These are phyloP conservation scores for Pterocarpus santalinus DNA, from an alignment of 306 rosid genomes.

Conservation along the genomic window DNA sequence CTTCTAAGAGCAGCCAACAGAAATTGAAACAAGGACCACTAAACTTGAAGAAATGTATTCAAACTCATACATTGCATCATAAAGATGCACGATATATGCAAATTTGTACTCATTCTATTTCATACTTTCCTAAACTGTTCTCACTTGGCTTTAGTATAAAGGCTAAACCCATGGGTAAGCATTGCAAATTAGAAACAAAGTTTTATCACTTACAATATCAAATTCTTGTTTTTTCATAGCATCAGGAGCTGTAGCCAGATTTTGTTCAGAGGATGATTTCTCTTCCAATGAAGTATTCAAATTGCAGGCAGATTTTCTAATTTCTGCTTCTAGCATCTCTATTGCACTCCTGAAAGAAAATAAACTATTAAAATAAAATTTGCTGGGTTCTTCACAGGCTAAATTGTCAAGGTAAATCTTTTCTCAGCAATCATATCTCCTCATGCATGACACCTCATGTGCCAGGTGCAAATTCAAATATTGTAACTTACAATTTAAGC, in stretches of 20 bases:
- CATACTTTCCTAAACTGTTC: constrained; percentile 20
- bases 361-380: neutral
- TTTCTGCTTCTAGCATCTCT: constrained; percentile 81
- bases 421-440: too few species aligned
- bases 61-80: neutral
- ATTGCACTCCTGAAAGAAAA: constrained; percentile 76
- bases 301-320: constrained; percentile 58
- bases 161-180: neutral
- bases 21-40: constrained; percentile 12
- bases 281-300: constrained; percentile 51
- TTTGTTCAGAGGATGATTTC: constrained; percentile 53
- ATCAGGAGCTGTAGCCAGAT: constrained; percentile 48
- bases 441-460: too few species aligned
- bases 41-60: constrained; percentile 6
- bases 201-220: constrained; percentile 62
- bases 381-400: neutral
- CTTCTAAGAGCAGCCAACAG: constrained; percentile 1
- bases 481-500: too few species aligned
- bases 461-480: too few species aligned
- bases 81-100: neutral
- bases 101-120: neutral
- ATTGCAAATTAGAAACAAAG: constrained; percentile 20
- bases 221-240: constrained; percentile 49
- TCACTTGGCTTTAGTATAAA: neutral
- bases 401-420: too few species aligned